Conservation (phyloP, 2,329 filamentous ascomycete genomes). For the Aspergillus transmontanensis region DNA sequence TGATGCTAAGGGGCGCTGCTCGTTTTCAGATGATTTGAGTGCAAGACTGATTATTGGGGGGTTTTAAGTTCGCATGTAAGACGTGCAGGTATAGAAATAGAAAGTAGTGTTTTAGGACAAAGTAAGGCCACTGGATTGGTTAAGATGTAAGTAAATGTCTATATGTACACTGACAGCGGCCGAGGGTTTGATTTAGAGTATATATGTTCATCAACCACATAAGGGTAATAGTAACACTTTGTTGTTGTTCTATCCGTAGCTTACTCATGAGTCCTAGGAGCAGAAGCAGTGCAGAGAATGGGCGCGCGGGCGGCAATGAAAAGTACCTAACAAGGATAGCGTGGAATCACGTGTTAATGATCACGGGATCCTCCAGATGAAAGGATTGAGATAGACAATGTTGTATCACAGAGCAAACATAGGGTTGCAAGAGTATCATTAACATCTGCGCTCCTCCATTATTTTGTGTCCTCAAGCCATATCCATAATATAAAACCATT, state of each 20-base stretch:
- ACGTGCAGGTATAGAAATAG: no score
- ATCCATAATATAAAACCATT: neutral
- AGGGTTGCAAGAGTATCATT: neutral
- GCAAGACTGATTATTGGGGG: slow-evolving; percentile 22
- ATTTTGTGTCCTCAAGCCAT: neutral
- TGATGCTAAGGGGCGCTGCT: slow-evolving; percentile 55
- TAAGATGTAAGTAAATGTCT: no score
- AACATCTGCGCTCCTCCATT: neutral
- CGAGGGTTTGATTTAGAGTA: no score
- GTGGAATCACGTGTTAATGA: slow-evolving; percentile 5
- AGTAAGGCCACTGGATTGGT: no score
- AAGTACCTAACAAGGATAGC: slow-evolving; percentile 6
- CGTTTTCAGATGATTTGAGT: slow-evolving; percentile 60
- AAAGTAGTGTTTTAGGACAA: no score
- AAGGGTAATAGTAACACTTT: no score
- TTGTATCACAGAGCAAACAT: neutral
- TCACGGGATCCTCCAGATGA: slow-evolving; percentile 11
- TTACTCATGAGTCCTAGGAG: no score
- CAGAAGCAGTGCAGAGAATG: no score
- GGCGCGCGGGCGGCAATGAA: neutral
- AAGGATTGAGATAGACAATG: neutral
- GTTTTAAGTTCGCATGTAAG: no score
- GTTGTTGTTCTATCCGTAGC: no score
- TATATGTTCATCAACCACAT: no score
- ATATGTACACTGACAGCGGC: no score